Percentiles rank a stretch among this genome's conserved stretches.
Conservation (phyloP, 805 yeast genomes). For the Lachancea quebecensis region DNA sequence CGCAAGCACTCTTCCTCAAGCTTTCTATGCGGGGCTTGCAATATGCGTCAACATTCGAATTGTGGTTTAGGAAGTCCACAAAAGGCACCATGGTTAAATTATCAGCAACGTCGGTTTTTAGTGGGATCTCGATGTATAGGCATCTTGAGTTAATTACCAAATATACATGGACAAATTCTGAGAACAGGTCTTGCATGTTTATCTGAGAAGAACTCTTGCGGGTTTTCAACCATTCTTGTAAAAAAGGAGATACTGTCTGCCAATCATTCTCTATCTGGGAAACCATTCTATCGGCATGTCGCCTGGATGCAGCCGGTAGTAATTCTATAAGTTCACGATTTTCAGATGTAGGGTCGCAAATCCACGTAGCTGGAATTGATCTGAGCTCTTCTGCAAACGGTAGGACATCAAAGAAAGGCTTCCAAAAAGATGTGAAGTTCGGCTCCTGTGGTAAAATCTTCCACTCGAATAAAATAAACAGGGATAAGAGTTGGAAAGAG, state of each 20-base stretch:
- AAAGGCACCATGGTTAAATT: slow-evolving; percentile 88
- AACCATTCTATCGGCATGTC: slow-evolving; percentile 38
- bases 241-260: slow-evolving; percentile 27
- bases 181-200: slow-evolving; percentile 8
- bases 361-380: slow-evolving; percentile 62
- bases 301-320: slow-evolving; percentile 40
- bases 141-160: slow-evolving; percentile 88
- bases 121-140: slow-evolving; percentile 64
- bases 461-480: slow-evolving; percentile 36
- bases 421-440: slow-evolving; percentile 47
- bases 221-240: slow-evolving; percentile 16
- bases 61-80: slow-evolving; percentile 83
- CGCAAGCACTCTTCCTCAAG: slow-evolving; percentile 44
- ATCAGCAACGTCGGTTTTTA: slow-evolving; percentile 44
- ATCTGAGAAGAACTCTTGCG: not conserved
- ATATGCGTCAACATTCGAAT: slow-evolving; percentile 38
- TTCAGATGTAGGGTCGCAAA: slow-evolving; percentile 18
- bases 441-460: slow-evolving; percentile 23
- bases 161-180: slow-evolving; percentile 63
- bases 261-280: slow-evolving; percentile 42
- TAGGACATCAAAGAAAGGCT: slow-evolving; percentile 56
- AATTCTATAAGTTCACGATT: slow-evolving; percentile 27
- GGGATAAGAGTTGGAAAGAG: slow-evolving; percentile 53
- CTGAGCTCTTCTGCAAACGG: slow-evolving; percentile 51
- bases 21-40: slow-evolving; percentile 42